phyloP scores from a whole-genome alignment of 257 asterid species.

The Fraxinus cuspidata region DNA sequence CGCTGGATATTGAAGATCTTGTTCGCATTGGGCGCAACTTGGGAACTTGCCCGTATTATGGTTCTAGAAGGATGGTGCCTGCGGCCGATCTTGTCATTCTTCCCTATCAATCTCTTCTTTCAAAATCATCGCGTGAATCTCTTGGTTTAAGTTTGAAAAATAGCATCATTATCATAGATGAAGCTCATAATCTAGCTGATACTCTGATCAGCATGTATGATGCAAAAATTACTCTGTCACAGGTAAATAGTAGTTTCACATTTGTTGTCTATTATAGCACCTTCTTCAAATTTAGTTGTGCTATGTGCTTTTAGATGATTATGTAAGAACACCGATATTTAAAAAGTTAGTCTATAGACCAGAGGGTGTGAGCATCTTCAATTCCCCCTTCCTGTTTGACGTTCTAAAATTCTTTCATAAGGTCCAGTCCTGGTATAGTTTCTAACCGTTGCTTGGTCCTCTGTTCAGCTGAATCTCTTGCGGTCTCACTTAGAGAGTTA shows the following conservation, averaged over 20 bases:
- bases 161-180: constrained; percentile 80
- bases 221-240: constrained; percentile 69
- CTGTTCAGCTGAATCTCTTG: constrained; percentile 67
- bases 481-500: constrained; percentile 71
- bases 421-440: constrained; percentile 17
- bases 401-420: neutral
- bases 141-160: constrained; percentile 76
- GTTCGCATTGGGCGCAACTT: constrained; percentile 67
- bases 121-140: constrained; percentile 90
- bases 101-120: constrained; percentile 97
- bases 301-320: neutral
- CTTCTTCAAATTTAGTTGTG: constrained; percentile 11
- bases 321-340: neutral
- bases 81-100: constrained; percentile 89
- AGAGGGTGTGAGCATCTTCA: constrained; percentile 5
- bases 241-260: constrained; percentile 49
- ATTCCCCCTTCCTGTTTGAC: constrained; percentile 2
- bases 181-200: constrained; percentile 98
- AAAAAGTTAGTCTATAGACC: neutral
- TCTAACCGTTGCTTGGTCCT: constrained; percentile 27
- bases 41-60: constrained; percentile 94
- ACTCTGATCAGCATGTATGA: constrained; percentile 89
- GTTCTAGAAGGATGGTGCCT: constrained; percentile 81
- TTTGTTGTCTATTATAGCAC: neutral
- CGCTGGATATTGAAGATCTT: constrained; percentile 94